A percentile compares a stretch with the other conserved stretches of the same genome.
Conservation (phyloP, 345 rosid species). For the Mallotus nudiflorus region DNA sequence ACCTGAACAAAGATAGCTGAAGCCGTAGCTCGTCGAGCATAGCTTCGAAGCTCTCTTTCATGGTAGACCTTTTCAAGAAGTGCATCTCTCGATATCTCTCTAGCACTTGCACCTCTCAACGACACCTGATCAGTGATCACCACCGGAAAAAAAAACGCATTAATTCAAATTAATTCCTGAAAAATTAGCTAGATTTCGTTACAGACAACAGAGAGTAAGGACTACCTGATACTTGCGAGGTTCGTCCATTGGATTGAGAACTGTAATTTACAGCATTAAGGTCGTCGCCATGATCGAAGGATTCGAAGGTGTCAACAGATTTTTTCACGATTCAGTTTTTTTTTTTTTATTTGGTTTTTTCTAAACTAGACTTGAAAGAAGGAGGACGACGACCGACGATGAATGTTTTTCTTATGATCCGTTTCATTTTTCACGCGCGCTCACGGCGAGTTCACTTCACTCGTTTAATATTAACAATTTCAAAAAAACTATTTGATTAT, state of each 20-base stretch:
- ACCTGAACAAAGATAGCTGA: conserved; percentile 77
- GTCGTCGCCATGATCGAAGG: neutral
- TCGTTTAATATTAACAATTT: too few species aligned
- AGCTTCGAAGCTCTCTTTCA: conserved; percentile 80
- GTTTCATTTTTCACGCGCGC: neutral
- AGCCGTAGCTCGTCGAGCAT: conserved; percentile 68
- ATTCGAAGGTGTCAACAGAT: neutral
- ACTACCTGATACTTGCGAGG: conserved; percentile 70
- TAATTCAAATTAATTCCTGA: too few species aligned
- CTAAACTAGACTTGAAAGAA: too few species aligned
- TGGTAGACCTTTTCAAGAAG: conserved; percentile 82
- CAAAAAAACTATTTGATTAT: too few species aligned
- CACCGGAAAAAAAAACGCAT: too few species aligned
- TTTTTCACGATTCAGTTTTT: neutral
- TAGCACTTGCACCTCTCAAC: conserved; percentile 85
- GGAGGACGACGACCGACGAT: too few species aligned
- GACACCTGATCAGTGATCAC: conserved; percentile 66
- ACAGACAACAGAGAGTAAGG: neutral
- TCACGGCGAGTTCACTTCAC: neutral
- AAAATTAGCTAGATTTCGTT: neutral
- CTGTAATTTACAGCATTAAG: too few species aligned
- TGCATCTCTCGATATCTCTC: conserved; percentile 86
- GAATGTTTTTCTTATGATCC: too few species aligned
- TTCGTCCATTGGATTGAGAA: conserved; percentile 73
- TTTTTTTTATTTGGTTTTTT: neutral